These are phyloP conservation scores for Podaxis sp. DNA, from an alignment of 768 basidiomycete genomes.

Conservation along the genomic window DNA sequence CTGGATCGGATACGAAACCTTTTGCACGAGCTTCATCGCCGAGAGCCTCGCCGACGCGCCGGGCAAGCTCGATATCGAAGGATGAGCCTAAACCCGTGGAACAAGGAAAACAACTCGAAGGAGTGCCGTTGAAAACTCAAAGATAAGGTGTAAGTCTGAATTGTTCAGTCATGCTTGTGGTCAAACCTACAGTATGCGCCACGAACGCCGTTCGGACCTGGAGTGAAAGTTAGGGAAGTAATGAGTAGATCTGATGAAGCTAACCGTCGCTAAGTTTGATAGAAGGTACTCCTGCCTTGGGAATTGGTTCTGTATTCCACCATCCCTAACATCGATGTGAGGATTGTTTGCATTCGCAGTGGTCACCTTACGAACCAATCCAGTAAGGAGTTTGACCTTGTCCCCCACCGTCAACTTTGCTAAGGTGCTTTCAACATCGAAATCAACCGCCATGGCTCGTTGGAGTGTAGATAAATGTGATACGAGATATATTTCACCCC, in stretches of 20 bases:
- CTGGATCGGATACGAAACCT: constrained; percentile 20
- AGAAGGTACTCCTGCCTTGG: constrained; percentile 34
- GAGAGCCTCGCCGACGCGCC: constrained; percentile 43
- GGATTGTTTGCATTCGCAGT: neutral
- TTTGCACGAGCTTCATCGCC: constrained; percentile 51
- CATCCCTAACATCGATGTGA: constrained; percentile 28
- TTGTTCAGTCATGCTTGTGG: constrained; percentile 35
- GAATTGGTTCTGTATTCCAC: constrained; percentile 43
- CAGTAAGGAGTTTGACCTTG: constrained; percentile 43
- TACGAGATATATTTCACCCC: neutral
- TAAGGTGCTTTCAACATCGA: constrained; percentile 33
- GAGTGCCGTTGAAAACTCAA: constrained; percentile 51
- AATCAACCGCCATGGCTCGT: constrained; percentile 20
- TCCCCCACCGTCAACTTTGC: constrained; percentile 31
- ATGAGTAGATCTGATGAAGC: neutral
- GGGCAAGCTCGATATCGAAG: constrained; percentile 47
- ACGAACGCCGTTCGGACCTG: constrained; percentile 47
- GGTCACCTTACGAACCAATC: constrained; percentile 24
- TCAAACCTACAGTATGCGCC: constrained; percentile 35
- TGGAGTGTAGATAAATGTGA: neutral
- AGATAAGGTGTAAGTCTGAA: constrained; percentile 20
- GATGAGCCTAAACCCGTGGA: constrained; percentile 54
- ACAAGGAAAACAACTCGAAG: constrained; percentile 53
- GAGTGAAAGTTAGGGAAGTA: neutral
- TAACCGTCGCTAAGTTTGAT: constrained; percentile 45